Base-by-base conservation (phyloP, 441 rosid genomes). In the Metrosideros polymorpha region DNA sequence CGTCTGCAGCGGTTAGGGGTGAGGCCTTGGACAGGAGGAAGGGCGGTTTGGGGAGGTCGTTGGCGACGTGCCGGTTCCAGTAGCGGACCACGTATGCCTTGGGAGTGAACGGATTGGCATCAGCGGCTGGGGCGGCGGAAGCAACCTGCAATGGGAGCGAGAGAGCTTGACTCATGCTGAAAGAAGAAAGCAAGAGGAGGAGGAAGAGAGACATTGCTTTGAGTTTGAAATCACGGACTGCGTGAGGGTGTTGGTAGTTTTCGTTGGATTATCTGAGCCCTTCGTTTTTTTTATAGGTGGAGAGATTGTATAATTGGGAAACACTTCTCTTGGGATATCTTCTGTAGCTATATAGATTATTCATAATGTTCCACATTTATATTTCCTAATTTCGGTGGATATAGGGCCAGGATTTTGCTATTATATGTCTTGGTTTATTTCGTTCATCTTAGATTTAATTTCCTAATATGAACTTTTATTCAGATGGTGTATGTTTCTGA, bases 101-200 rank as follows among this genome's bases (percentile, higher is more conserved):
- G 32, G 88, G 85, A 24, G 85, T 83, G 52, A 86, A 86, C 4
- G 88, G 88, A 49, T 52, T 86, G 42, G 53, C 13, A 17, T 25
- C 39, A 27, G 75, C 51, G 17, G 54, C 24, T 42, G 84, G 55
- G 88, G 86, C 89, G 84, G 91, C 92, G 85, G 84, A 87, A 82
- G 91, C 91, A 90, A 90, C 54, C 91, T 71, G 79, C 27, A 71
- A 3, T 71, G 15, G 77, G 43, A 19, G 13, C 13, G 39, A 19
- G 76, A 35, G 76, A 63, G 76, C 25, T 63, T 39, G 47, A 24
- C 79, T 71, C 24, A 22, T 47, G 79, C n/a, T 71, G 79, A 71
- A 71, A 5, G 45, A 71, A 39, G 47, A 71, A 0, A 71, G n/a
- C 79, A 0, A 19, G 79, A 71, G 77, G 77, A 66, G 79, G 47